Conservation (phyloP, 2,329 filamentous ascomycete species). For the Ophiostoma novo-ulmi region DNA sequence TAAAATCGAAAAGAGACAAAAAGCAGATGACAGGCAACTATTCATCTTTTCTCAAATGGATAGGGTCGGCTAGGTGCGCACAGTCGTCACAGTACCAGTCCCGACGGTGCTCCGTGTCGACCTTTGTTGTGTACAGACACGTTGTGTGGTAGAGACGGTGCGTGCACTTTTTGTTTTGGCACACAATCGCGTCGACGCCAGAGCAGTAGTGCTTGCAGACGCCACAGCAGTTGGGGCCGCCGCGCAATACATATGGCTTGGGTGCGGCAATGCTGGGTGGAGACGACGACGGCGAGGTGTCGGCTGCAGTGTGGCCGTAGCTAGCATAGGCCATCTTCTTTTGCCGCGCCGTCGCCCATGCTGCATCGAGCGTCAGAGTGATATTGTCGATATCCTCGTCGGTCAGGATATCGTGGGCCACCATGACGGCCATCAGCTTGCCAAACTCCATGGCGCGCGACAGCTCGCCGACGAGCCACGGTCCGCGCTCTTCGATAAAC, state of each 20-base stretch:
- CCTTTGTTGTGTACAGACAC: conserved; percentile 41
- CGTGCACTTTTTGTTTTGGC: conserved; percentile 47
- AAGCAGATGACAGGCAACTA: not conserved
- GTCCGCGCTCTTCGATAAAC: conserved; percentile 47
- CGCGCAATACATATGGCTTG: conserved; percentile 14
- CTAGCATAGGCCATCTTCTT: not conserved
- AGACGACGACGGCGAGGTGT: not conserved
- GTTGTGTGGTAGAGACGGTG: conserved; percentile 45
- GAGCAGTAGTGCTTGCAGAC: conserved; percentile 40
- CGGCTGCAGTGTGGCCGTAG: not conserved
- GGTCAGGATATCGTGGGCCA: conserved; percentile 45
- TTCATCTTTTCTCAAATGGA: not conserved
- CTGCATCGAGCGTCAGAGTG: conserved; percentile 33
- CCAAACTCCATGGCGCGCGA: conserved; percentile 50
- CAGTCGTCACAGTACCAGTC: conserved; percentile 45
- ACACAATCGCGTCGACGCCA: conserved; percentile 42
- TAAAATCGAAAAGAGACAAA: not conserved
- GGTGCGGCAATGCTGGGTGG: conserved; percentile 15
- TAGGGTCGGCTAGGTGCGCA: conserved; percentile 24
- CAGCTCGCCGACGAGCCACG: conserved; percentile 48
- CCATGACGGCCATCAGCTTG: conserved; percentile 49
- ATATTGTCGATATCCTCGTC: conserved; percentile 43
- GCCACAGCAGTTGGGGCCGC: conserved; percentile 37
- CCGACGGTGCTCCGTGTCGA: conserved; percentile 32
- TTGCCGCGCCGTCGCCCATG: conserved; percentile 28